phyloP scores from a whole-genome alignment of 2,329 filamentous ascomycete species.

The Pseudocercospora eumusae region DNA sequence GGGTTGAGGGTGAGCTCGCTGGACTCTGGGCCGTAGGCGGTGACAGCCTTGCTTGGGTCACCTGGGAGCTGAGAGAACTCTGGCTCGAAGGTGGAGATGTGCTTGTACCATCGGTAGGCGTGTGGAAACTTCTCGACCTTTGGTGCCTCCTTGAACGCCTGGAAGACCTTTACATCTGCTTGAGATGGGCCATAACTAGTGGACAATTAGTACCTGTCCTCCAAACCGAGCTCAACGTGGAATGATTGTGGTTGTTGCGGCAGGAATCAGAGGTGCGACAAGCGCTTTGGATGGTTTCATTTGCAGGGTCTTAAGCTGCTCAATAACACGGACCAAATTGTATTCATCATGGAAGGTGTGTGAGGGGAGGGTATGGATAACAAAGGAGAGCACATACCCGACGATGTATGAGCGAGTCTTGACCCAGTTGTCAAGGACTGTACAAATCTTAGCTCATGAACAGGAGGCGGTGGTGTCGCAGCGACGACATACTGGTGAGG shows the following conservation, averaged over 20 bases:
- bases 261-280: constrained; percentile 71
- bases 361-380: constrained; percentile 28
- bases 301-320: constrained; percentile 89
- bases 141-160: constrained; percentile 76
- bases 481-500: constrained; percentile 55
- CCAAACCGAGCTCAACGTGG: neutral
- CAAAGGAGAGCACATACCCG: constrained; percentile 66
- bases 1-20: constrained; percentile 78
- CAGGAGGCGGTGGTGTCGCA: constrained; percentile 14
- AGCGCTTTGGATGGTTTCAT: constrained; percentile 75
- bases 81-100: constrained; percentile 88
- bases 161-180: constrained; percentile 94
- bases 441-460: constrained; percentile 17
- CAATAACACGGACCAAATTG: constrained; percentile 93
- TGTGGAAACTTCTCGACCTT: constrained; percentile 86
- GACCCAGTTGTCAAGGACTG: constrained; percentile 72
- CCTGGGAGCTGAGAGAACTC: constrained; percentile 90
- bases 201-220: constrained; percentile 15
- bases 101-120: constrained; percentile 98
- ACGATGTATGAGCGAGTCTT: constrained; percentile 77
- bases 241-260: neutral
- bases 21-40: constrained; percentile 85
- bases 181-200: constrained; percentile 71
- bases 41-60: constrained; percentile 85
- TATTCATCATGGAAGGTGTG: constrained; percentile 68